These are phyloP conservation scores for Dactylellina parvicollis DNA, from an alignment of 2,329 filamentous ascomycete genomes.

Conservation along the genomic window DNA sequence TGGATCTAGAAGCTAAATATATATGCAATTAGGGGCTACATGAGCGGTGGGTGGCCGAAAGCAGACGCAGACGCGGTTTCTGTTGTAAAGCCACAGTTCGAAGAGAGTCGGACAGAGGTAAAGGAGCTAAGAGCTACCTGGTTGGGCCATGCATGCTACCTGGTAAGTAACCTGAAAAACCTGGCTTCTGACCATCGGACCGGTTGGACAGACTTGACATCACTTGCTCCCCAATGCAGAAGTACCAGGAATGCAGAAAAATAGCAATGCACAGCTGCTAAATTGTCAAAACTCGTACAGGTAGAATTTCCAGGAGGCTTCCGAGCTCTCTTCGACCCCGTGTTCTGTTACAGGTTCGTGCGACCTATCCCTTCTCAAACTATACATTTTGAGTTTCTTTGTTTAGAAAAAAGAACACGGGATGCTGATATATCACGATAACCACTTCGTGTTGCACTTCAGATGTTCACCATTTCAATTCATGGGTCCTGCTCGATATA, in stretches of 20 bases:
- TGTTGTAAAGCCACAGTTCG: slow-evolving; percentile 50
- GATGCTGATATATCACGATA: slow-evolving; percentile 33
- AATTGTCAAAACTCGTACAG: slow-evolving; percentile 42
- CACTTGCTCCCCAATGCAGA: background rate
- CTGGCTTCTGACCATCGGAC: background rate
- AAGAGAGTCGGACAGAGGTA: slow-evolving; percentile 44
- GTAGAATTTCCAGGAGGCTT: slow-evolving; percentile 83
- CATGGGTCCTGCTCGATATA: slow-evolving; percentile 79
- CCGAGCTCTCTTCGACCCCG: slow-evolving; percentile 90
- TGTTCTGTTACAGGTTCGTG: slow-evolving; percentile 74
- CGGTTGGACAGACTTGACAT: slow-evolving; percentile 64
- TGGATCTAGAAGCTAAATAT: slow-evolving; percentile 31
- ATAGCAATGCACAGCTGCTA: slow-evolving; percentile 31
- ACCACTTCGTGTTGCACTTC: slow-evolving; percentile 4
- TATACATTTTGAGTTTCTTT: slow-evolving; percentile 18
- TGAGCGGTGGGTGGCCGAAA: slow-evolving; percentile 33
- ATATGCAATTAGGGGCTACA: slow-evolving; percentile 18
- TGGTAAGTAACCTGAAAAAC: slow-evolving; percentile 64
- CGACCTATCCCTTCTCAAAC: slow-evolving; percentile 20
- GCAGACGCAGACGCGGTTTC: slow-evolving; percentile 17
- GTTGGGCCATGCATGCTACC: slow-evolving; percentile 85
- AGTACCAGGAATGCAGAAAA: background rate
- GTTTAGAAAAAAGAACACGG: slow-evolving; percentile 1
- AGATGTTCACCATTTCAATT: slow-evolving; percentile 81
- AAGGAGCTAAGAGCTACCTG: slow-evolving; percentile 81